A percentile compares a stretch with the other conserved stretches of the same genome.
These are phyloP conservation scores for Ogataea sp. DNA, from an alignment of 805 yeast genomes.

Conservation along the genomic window DNA sequence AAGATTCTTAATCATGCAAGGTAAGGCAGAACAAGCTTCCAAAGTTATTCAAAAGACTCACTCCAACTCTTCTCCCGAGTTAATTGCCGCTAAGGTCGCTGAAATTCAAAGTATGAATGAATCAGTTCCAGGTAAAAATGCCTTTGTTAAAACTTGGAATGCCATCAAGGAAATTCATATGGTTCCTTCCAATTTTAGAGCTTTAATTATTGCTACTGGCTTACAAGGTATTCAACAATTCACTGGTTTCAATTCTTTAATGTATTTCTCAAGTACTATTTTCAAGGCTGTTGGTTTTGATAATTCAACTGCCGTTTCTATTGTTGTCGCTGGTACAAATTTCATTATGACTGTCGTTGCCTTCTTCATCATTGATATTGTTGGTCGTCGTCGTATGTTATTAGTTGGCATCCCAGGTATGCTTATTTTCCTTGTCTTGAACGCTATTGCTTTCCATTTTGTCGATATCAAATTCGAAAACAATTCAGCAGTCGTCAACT, in stretches of 20 bases:
- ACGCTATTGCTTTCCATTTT: conserved; percentile 89
- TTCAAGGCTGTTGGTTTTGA: conserved; percentile 86
- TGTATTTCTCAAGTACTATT: conserved; percentile 92
- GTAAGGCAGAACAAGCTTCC: conserved; percentile 56
- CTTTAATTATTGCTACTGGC: conserved; percentile 84
- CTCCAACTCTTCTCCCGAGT: conserved; percentile 50
- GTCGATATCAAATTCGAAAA: conserved; percentile 54
- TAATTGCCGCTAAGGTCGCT: conserved; percentile 57
- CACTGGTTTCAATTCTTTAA: conserved; percentile 91
- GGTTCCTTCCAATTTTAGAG: conserved; percentile 77
- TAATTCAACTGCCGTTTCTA: conserved; percentile 89
- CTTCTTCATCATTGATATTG: conserved; percentile 73
- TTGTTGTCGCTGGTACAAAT: conserved; percentile 91
- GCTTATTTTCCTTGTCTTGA: conserved; percentile 65
- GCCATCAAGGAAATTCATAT: conserved; percentile 56
- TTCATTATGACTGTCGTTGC: conserved; percentile 83
- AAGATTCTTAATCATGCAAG: conserved; percentile 72
- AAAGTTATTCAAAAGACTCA: conserved; percentile 59
- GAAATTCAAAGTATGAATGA: conserved; percentile 49
- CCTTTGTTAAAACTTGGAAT: conserved; percentile 45
- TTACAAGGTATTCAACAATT: conserved; percentile 95
- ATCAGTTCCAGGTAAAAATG: conserved; percentile 38
- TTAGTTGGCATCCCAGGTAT: conserved; percentile 79
- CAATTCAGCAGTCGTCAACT: conserved; percentile 31
- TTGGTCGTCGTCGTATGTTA: conserved; percentile 82